Conservation (phyloP, 2,329 filamentous ascomycete genomes). For the Xylaria sp. region DNA sequence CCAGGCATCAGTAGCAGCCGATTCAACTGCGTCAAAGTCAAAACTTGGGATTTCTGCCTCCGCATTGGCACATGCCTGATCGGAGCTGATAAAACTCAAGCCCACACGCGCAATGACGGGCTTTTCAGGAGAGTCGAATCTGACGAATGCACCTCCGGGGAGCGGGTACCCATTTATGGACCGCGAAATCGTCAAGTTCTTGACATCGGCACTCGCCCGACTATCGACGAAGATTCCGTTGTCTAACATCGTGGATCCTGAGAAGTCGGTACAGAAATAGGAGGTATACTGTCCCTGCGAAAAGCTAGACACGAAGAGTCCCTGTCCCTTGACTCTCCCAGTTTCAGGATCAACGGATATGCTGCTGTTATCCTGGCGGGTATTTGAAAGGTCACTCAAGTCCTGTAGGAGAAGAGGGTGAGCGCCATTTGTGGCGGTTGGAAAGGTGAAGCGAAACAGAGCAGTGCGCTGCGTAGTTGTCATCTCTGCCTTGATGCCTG, state of each 20-base stretch:
- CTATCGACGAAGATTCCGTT: slow-evolving; percentile 71
- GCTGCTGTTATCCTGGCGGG: slow-evolving; percentile 67
- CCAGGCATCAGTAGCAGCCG: slow-evolving; percentile 69
- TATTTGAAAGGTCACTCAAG: slow-evolving; percentile 71
- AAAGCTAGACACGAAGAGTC: slow-evolving; percentile 72
- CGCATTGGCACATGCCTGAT: slow-evolving; percentile 74
- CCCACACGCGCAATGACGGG: slow-evolving; percentile 74
- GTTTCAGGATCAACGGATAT: slow-evolving; percentile 65
- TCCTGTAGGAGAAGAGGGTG: slow-evolving; percentile 74
- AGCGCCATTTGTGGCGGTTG: slow-evolving; percentile 54
- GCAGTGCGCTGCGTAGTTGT: slow-evolving; percentile 73
- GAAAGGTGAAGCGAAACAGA: slow-evolving; percentile 74
- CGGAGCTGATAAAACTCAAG: slow-evolving; percentile 74
- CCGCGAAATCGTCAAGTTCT: slow-evolving; percentile 60
- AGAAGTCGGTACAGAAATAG: slow-evolving; percentile 76
- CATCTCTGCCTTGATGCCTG: slow-evolving; percentile 72
- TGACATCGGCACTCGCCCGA: slow-evolving; percentile 60
- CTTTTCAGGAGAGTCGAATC: slow-evolving; percentile 63
- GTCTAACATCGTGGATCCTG: slow-evolving; percentile 66
- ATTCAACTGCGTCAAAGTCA: slow-evolving; percentile 67
- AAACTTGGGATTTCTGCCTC: slow-evolving; percentile 76
- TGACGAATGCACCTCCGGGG: slow-evolving; percentile 72
- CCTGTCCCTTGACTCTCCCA: slow-evolving; percentile 72
- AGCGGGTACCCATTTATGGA: slow-evolving; percentile 65
- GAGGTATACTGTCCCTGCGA: slow-evolving; percentile 69